A percentile compares a stretch with the other conserved stretches of the same genome.
Conservation (phyloP, 2,329 filamentous ascomycete genomes). For the Phaeosphaeria sp. region DNA sequence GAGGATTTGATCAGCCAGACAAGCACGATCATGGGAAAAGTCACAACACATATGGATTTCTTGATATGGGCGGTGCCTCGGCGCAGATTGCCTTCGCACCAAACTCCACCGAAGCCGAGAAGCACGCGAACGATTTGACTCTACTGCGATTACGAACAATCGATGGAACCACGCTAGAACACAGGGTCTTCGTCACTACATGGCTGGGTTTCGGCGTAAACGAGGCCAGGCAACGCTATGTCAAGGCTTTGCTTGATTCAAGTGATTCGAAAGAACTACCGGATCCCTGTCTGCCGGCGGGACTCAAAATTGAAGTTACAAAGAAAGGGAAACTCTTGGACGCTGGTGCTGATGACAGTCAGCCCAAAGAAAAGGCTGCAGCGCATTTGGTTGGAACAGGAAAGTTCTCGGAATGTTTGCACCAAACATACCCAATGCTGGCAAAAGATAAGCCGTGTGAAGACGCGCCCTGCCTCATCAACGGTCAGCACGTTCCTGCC, state of each 20-base stretch:
- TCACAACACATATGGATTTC: slow-evolving; percentile 94
- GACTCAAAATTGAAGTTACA: slow-evolving; percentile 75
- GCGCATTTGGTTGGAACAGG: slow-evolving; percentile 81
- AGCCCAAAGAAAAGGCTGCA: slow-evolving; percentile 17
- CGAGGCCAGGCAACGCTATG: slow-evolving; percentile 83
- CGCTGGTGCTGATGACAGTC: slow-evolving; percentile 47
- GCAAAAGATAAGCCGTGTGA: slow-evolving; percentile 87
- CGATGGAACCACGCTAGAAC: slow-evolving; percentile 78
- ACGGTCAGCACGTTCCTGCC: slow-evolving; percentile 89
- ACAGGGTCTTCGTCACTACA: slow-evolving; percentile 91
- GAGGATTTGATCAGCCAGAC: slow-evolving; percentile 81
- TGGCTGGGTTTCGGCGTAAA: slow-evolving; percentile 99
- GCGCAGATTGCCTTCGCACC: slow-evolving; percentile 98
- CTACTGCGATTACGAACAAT: slow-evolving; percentile 83
- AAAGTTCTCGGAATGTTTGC: slow-evolving; percentile 83
- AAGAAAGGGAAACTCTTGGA: slow-evolving; percentile 70
- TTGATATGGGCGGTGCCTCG: slow-evolving; percentile 98
- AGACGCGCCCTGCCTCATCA: slow-evolving; percentile 84
- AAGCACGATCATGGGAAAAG: slow-evolving; percentile 81
- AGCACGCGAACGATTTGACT: slow-evolving; percentile 89
- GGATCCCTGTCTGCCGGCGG: slow-evolving; percentile 88
- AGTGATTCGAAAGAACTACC: slow-evolving; percentile 74
- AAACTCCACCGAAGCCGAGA: slow-evolving; percentile 86
- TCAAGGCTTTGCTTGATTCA: slow-evolving; percentile 75
- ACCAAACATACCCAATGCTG: slow-evolving; percentile 81